These are phyloP conservation scores for Aspergillus coremiiformis DNA, from an alignment of 495 filamentous ascomycete genomes.

Conservation along the genomic window DNA sequence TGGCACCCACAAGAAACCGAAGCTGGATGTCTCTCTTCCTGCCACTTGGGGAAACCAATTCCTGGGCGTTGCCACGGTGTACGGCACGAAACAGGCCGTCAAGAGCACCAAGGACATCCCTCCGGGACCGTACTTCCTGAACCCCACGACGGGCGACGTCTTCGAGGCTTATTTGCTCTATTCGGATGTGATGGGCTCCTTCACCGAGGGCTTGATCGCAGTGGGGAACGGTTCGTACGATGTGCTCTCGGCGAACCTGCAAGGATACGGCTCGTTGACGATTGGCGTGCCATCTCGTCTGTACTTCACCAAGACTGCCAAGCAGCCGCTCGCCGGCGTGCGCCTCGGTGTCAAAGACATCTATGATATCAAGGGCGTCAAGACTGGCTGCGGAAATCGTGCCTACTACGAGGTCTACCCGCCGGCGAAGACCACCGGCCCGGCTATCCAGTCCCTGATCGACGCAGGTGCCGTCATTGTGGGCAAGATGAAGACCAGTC, in stretches of 20 bases:
- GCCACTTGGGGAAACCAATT: too few species aligned
- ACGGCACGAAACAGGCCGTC: too few species aligned
- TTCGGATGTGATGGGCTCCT: not conserved
- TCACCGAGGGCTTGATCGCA: not conserved
- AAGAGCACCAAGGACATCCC: too few species aligned
- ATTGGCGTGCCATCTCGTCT: constrained; percentile 37
- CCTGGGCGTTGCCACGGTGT: too few species aligned
- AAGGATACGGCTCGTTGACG: not conserved
- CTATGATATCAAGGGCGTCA: constrained; percentile 32
- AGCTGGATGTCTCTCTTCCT: too few species aligned
- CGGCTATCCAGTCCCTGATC: constrained; percentile 29
- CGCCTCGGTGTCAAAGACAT: constrained; percentile 41
- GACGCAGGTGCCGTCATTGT: constrained; percentile 38
- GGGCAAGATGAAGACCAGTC: constrained; percentile 40
- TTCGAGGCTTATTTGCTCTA: not conserved
- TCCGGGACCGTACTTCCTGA: not conserved
- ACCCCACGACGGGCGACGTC: not conserved
- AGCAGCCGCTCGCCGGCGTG: constrained; percentile 27
- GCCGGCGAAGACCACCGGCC: constrained; percentile 18
- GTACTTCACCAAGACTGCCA: constrained; percentile 20
- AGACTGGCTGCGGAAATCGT: constrained; percentile 32
- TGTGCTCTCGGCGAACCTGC: not conserved
- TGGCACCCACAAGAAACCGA: too few species aligned
- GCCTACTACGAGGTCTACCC: constrained; percentile 30
- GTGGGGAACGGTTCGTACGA: not conserved